These are phyloP conservation scores for Suillus alpinus DNA, from an alignment of 768 basidiomycete species.

Conservation along the genomic window DNA sequence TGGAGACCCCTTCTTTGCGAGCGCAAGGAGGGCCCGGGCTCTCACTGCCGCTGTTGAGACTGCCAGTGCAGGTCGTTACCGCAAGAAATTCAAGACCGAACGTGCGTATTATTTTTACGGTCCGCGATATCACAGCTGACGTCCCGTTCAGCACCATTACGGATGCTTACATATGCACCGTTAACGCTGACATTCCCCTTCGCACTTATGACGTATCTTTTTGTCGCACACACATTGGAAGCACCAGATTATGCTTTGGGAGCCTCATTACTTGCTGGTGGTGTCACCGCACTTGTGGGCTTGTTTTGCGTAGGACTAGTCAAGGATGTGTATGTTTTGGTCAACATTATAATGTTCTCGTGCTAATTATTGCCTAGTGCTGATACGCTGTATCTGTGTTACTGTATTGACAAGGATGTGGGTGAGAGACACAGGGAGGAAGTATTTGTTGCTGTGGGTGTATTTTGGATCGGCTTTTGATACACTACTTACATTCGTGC, in stretches of 20 bases:
- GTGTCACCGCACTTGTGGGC: constrained; percentile 77
- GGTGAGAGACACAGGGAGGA: constrained; percentile 50
- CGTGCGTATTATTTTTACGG: constrained; percentile 38
- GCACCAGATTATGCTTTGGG: constrained; percentile 72
- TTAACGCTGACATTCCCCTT: constrained; percentile 80
- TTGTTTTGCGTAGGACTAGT: constrained; percentile 81
- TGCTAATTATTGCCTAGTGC: constrained; percentile 36
- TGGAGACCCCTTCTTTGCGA: constrained; percentile 64
- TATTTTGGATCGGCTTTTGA: neutral
- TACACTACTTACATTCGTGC: constrained; percentile 7
- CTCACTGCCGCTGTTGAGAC: constrained; percentile 57
- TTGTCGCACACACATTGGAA: constrained; percentile 77
- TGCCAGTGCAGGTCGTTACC: constrained; percentile 36
- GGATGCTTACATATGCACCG: constrained; percentile 69
- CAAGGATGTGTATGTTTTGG: constrained; percentile 59
- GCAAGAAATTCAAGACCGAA: constrained; percentile 52
- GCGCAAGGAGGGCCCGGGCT: constrained; percentile 54
- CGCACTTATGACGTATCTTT: constrained; percentile 78
- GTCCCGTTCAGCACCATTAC: constrained; percentile 49
- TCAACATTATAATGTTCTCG: neutral
- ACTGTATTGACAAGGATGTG: constrained; percentile 59
- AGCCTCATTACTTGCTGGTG: constrained; percentile 74
- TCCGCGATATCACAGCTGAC: neutral
- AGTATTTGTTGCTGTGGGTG: constrained; percentile 54
- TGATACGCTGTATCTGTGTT: constrained; percentile 66